Base-by-base conservation (phyloP, 257 asterid genomes). In the Penstemon davidsonii region DNA sequence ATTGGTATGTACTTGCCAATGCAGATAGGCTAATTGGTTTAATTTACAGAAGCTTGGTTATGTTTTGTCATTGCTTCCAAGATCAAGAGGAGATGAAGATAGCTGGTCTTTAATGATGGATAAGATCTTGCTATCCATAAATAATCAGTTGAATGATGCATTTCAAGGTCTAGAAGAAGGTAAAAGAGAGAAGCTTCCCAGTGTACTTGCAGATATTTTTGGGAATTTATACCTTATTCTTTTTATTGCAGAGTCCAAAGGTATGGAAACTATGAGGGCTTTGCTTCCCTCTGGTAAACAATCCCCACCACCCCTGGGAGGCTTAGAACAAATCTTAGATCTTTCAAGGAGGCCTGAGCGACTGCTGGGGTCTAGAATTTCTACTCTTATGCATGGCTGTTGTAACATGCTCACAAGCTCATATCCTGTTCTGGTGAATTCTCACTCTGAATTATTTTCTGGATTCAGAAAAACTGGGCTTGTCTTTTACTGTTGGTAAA, bases 101-200 rank as follows among this genome's bases (percentile, higher is more conserved):
- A 84, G 95, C 86, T 90, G 99, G 97, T 78, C 76, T 33, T 46
- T 80, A 54, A 81, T 91, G 92, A 83, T 90, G 92, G 85, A 79
- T 58, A 90, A 86, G 74, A 79, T 93, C 69, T 66, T 93, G 85
- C 63, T 87, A 15, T 82, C 73, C 41, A 66, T 91, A 65, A 83
- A 87, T 81, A 75, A 59, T 80, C 95, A 81, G 73, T 78, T 94
- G 78, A 83, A 76, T 68, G 90, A 84, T 56, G 88, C 83, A 46
- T 88, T 94, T 64, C 93, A 85, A 81, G 89, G 96, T 73, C 83
- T 87, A 70, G 96, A 94, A 81, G 89, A 86, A 85, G 99, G 99
- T 88, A 82, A 25, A 25, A n/a, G 25, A 6, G 67, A 51, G 68
- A 54, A 60, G 56, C 64, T 70, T 57, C 72, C 60, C n/a, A 38